These are phyloP conservation scores for Trichophyton rubrum DNA, from an alignment of 2,329 filamentous ascomycete species.

Conservation along the genomic window DNA sequence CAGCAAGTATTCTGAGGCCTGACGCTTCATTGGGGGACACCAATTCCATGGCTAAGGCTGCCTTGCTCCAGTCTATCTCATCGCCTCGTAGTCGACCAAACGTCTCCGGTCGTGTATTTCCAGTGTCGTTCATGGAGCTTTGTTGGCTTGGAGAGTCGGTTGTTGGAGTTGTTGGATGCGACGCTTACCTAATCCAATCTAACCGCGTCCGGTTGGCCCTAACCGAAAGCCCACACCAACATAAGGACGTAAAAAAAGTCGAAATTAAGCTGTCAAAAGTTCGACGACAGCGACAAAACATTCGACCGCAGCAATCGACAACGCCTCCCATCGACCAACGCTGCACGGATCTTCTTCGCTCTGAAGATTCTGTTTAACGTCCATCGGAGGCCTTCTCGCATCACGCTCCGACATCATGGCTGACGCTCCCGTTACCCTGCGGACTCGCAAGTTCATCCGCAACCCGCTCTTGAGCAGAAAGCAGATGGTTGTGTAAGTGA, in stretches of 20 bases:
- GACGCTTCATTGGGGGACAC: not conserved
- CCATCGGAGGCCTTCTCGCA: conserved; percentile 16
- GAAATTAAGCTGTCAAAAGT: conserved; percentile 22
- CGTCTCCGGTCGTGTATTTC: not conserved
- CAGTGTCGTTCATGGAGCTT: not conserved
- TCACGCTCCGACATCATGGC: conserved; percentile 62
- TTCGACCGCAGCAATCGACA: conserved; percentile 19
- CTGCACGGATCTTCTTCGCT: conserved; percentile 14
- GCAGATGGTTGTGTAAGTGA: conserved; percentile 98
- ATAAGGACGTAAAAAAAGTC: conserved; percentile 25
- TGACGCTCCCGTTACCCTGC: conserved; percentile 64
- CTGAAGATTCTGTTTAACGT: conserved; percentile 19
- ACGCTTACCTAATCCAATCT: not conserved
- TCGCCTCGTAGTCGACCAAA: not conserved
- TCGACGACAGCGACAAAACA: conserved; percentile 11
- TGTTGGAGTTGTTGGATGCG: too few species aligned
- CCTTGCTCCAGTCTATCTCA: not conserved
- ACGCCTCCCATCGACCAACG: conserved; percentile 17
- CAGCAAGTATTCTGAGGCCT: conserved; percentile 30
- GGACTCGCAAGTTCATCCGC: conserved; percentile 99
- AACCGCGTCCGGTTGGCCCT: conserved; percentile 16
- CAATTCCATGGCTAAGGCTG: not conserved
- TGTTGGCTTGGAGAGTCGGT: not conserved
- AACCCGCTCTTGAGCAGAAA: conserved; percentile 97
- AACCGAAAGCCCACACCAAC: conserved; percentile 31